Evolutionary conservation across 805 yeast genomes (phyloP), one percentile per base, ranked within the genome.

Genomic region (Osmozyma mogii): DNA sequence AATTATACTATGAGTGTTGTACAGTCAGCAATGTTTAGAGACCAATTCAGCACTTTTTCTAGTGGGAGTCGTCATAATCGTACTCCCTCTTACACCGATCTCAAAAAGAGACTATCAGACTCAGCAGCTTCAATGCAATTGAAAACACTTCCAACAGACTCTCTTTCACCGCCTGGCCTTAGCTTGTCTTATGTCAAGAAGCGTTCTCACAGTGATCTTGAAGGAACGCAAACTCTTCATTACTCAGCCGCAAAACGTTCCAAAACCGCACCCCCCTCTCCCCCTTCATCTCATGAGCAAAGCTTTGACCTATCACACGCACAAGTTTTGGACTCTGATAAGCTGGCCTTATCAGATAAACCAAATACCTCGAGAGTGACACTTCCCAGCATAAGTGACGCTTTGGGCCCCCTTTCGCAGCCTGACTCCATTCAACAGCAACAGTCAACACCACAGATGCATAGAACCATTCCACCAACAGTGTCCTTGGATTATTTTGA

Each of bases 401-500:
- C 56, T 3, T 45, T 58, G 27, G n/a, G n/a, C n/a, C n/a, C n/a
- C n/a, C n/a, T n/a, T n/a, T n/a, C n/a, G n/a, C n/a, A n/a, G n/a
- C n/a, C n/a, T n/a, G n/a, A n/a, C n/a, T n/a, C n/a, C n/a, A n/a
- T n/a, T n/a, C n/a, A n/a, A n/a, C n/a, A n/a, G n/a, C n/a, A n/a
- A n/a, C n/a, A n/a, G n/a, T n/a, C n/a, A n/a, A n/a, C n/a, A n/a
- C n/a, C n/a, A 10, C 15, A 11, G 16, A 14, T 4, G 15, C 25
- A 11, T 10, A 17, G 16, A 15, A 21, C 47, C 44, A 31, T 44
- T 50, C 31, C 52, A 7, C 68, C 70, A 15, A 60, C 68, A 2
- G 63, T 61, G 3, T 58, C 65, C 8, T 51, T 61, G 28, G 66
- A 61, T 33, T 63, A 61, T 30, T 61, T 60, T 31, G 69, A 63